These are phyloP conservation scores for Globisporangium mamillatum DNA, from an alignment of 352 stramenopile species.

Conservation along the genomic window DNA sequence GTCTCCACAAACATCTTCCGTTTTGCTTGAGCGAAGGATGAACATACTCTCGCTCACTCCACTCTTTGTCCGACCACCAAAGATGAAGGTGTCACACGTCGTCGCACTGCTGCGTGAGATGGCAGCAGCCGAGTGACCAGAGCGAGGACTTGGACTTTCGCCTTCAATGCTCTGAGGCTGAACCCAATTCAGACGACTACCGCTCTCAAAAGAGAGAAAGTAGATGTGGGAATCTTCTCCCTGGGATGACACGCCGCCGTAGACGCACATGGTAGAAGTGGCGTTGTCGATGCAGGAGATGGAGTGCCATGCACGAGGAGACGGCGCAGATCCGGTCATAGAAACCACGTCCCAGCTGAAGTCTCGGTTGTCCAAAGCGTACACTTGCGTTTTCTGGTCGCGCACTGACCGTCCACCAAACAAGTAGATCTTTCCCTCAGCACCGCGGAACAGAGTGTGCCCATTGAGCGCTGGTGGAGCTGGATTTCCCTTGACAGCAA, in stretches of 20 bases:
- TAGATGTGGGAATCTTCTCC: constrained; percentile 52
- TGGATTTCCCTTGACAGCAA: constrained; percentile 58
- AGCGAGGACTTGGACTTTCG: constrained; percentile 33
- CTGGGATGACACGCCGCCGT: constrained; percentile 55
- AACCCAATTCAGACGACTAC: constrained; percentile 26
- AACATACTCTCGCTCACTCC: constrained; percentile 55
- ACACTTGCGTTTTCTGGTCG: constrained; percentile 52
- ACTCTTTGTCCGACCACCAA: constrained; percentile 62
- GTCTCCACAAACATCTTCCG: not conserved
- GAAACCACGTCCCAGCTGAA: constrained; percentile 47
- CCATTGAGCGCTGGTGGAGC: constrained; percentile 62
- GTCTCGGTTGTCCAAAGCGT: constrained; percentile 41
- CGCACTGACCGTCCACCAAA: constrained; percentile 61
- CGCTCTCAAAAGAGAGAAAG: constrained; percentile 21
- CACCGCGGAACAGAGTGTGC: constrained; percentile 46
- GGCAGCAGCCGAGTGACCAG: constrained; percentile 46
- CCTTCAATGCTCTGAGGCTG: constrained; percentile 16
- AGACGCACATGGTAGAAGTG: constrained; percentile 33
- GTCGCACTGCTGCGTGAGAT: constrained; percentile 16
- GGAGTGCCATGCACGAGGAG: constrained; percentile 58
- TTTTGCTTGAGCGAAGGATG: constrained; percentile 15
- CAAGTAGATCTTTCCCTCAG: constrained; percentile 28
- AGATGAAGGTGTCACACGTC: constrained; percentile 33
- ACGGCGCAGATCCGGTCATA: constrained; percentile 26
- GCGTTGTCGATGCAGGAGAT: constrained; percentile 26